Conservation (phyloP, 1,139 yeast species). For the Debaryomycetaceae sp. region DNA sequence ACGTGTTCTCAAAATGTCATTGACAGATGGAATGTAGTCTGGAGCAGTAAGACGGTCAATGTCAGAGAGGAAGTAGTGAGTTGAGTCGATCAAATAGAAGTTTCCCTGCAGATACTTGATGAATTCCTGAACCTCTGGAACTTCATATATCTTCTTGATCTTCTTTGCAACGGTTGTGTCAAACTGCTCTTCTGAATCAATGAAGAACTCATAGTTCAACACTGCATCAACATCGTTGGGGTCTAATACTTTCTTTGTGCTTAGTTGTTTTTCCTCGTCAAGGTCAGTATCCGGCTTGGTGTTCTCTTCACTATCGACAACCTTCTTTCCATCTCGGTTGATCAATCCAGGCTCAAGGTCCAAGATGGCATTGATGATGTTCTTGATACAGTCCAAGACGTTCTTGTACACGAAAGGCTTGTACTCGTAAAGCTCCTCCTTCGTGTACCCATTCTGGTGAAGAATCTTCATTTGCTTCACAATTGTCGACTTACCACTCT, state of each 20-base stretch:
- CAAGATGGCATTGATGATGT: conserved; percentile 53
- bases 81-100: conserved; percentile 85
- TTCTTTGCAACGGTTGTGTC: conserved; percentile 42
- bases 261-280: conserved; percentile 9
- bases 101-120: conserved; percentile 62
- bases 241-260: conserved; percentile 21
- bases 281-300: conserved; percentile 4
- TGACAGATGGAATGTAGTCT: conserved; percentile 66
- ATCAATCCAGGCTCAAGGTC: conserved; percentile 50
- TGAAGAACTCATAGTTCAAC: conserved; percentile 45
- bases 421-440: conserved; percentile 61
- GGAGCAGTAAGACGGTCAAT: conserved; percentile 58
- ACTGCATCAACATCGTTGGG: conserved; percentile 46
- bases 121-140: conserved; percentile 54
- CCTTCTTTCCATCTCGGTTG: conserved; percentile 16
- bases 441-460: conserved; percentile 66
- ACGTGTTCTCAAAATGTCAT: conserved; percentile 82
- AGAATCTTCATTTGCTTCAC: conserved; percentile 72
- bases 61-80: conserved; percentile 72
- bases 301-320: conserved; percentile 2
- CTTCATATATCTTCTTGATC: conserved; percentile 50
- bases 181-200: conserved; percentile 45
- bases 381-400: conserved; percentile 62
- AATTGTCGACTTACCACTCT: conserved; percentile 74
- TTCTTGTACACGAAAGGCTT: conserved; percentile 70